Conservation (phyloP, 495 filamentous ascomycete genomes). For the Extremus antarcticus region DNA sequence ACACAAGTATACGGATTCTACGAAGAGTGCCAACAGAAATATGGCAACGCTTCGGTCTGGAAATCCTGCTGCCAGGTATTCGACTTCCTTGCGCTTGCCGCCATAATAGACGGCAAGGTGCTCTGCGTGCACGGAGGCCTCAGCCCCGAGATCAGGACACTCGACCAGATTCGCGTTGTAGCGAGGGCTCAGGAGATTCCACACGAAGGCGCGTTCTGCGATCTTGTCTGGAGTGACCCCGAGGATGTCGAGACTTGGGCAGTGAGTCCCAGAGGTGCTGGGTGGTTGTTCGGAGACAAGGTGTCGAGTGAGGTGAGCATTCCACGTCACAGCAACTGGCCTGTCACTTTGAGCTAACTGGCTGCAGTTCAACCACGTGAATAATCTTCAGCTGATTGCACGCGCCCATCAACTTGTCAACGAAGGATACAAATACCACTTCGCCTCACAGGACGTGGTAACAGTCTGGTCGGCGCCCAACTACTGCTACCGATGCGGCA, state of each 20-base stretch:
- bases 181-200: conserved; percentile 95
- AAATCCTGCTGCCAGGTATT: conserved; percentile 99
- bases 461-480: conserved; percentile 98
- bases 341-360: not conserved
- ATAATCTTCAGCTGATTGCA: conserved; percentile 86
- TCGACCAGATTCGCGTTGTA: conserved; percentile 96
- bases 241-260: conserved; percentile 99
- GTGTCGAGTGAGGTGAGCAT: conserved; percentile 74
- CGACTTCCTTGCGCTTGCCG: conserved; percentile 91
- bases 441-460: conserved; percentile 90
- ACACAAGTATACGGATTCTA: conserved; percentile 99
- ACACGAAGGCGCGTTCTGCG: conserved; percentile 95
- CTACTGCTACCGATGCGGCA: conserved; percentile 98
- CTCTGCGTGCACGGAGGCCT: conserved; percentile 96
- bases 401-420: conserved; percentile 95
- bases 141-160: conserved; percentile 87
- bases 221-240: conserved; percentile 95
- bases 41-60: conserved; percentile 97
- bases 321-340: no score
- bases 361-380: conserved; percentile 85
- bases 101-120: conserved; percentile 93
- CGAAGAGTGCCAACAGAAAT: conserved; percentile 95
- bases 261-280: conserved; percentile 84
- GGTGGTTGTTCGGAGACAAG: conserved; percentile 96
- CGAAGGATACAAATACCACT: conserved; percentile 98